Conservation (phyloP, 441 rosid genomes). For the Corymbia citriodora region DNA sequence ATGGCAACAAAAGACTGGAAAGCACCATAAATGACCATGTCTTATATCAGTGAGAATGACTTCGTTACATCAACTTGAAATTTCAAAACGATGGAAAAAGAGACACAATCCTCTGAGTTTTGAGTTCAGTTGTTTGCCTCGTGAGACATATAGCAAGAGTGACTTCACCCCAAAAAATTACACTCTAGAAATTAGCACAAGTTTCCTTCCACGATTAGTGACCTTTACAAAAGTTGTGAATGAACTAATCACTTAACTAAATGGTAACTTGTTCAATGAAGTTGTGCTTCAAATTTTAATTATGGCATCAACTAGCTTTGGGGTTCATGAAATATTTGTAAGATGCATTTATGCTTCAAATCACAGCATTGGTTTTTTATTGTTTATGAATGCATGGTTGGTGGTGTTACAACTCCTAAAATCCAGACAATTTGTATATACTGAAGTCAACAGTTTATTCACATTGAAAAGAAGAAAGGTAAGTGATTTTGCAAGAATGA, state of each 20-base stretch:
- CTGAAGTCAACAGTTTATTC: background rate
- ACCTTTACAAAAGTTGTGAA: background rate
- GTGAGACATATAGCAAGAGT: background rate
- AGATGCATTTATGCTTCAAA: background rate
- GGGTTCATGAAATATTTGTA: background rate
- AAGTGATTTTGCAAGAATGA: background rate
- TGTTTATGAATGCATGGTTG: background rate
- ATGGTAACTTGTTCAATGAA: background rate
- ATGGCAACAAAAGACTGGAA: background rate
- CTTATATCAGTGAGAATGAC: background rate
- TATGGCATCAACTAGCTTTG: background rate
- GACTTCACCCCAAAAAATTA: background rate
- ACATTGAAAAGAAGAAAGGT: background rate
- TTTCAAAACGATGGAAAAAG: background rate
- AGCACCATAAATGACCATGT: background rate
- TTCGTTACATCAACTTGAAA: background rate
- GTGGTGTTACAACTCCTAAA: background rate
- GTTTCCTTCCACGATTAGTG: background rate
- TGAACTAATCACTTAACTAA: background rate
- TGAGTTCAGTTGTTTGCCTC: conserved; percentile 3
- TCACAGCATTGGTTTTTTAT: background rate
- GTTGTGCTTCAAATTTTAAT: background rate
- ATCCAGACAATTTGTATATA: background rate
- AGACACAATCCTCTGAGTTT: background rate
- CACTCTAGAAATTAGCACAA: background rate